Base-by-base conservation (phyloP, 352 stramenopile species). In the Globisporangium recalcitrans region DNA sequence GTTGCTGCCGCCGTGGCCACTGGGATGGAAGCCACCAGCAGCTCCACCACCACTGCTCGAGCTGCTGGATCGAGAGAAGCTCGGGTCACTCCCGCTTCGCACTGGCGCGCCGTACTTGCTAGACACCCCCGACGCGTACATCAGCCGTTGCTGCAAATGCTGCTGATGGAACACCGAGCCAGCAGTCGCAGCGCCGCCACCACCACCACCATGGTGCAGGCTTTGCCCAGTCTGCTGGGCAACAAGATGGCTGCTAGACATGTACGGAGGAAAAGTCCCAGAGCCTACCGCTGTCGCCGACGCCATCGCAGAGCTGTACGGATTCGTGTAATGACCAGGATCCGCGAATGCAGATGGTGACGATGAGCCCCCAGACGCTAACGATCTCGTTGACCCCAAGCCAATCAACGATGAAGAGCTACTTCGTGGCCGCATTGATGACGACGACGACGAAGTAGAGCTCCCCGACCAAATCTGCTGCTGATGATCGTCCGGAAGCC, bases 341-440 rank as follows among this genome's bases (percentile, higher is more conserved):
- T 42, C 36, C 8, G 22, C 19, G 36, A 61, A 46, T 4, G 34
- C 11, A 26, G 40, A 16, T 27, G 42, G 46, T 6, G 53, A 49
- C 4, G 42, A 9, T 7, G 36, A 10, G 1, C 6, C 31, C 3
- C 16, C 22, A 46, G 40, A 48, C 13, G 21, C 24, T 19, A 22
- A 27, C 11, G 42, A 44, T 4, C 29, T 27, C 4, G 21, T 14
- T 11, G 57, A 29, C 3, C 42, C 57, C n/a, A 58, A 29, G 27
- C 62, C 47, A 71, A 80, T 74, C 31, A 73, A 49, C 34, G 72
- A 82, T 4, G 74, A 80, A 32, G 74, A 82, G 32, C 75, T 76
- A 11, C 74, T 82, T 32, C 74, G 71, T 13, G 63, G 59, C 36
- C 74, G 56, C 27, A 60, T 29, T 24, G 52, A n/a, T 2, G 60